Base-by-base conservation (phyloP, 441 rosid genomes). In the Mallotus repandus region DNA sequence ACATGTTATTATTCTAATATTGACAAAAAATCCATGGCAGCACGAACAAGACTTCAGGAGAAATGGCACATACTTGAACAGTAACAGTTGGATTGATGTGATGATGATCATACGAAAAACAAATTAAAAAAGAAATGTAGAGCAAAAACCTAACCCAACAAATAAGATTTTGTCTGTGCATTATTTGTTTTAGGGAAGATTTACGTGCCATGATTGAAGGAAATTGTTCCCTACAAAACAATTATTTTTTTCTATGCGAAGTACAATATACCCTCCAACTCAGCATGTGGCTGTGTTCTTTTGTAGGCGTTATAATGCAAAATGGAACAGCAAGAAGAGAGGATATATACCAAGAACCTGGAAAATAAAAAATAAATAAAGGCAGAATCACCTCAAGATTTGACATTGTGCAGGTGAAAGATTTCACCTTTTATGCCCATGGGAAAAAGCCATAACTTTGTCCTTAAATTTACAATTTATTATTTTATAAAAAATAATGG, bases 241-340 rank as follows among this genome's bases (percentile, higher is more conserved):
- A 62, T 35, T 70, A 55, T 57, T 48, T 79, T 56, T n/a, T n/a
- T n/a, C 70, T 32, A 13, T 48, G 38, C 16, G 0, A 46, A 69
- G 75, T 46, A 58, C 46, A 35, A 35, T 29, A 45, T 4, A 10
- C 29, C 29, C 29, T 43, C 62, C 54, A 14, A 68, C 77, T 61
- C 76, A 63, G 3, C 56, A 66, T 53, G 66, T 58, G 65, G 53
- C 58, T 62, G 71, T 54, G 70, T 56, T 73, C 46, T 81, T 66
- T 63, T 46, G 61, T 75, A 2, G 66, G 16, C 49, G 46, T 43
- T 43, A 43, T 43, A 43, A 43, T 43, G 46, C 46, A 43, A 43
- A 25, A 25, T 25, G 29, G 29, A 25, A 25, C 29, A 25, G 29
- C 29, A 25, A 25, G 29, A 25, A 43, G 46, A 43, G 46, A 43